These are phyloP conservation scores for Pezizomycotina sp. DNA, from an alignment of 2,329 filamentous ascomycete species.

Conservation along the genomic window DNA sequence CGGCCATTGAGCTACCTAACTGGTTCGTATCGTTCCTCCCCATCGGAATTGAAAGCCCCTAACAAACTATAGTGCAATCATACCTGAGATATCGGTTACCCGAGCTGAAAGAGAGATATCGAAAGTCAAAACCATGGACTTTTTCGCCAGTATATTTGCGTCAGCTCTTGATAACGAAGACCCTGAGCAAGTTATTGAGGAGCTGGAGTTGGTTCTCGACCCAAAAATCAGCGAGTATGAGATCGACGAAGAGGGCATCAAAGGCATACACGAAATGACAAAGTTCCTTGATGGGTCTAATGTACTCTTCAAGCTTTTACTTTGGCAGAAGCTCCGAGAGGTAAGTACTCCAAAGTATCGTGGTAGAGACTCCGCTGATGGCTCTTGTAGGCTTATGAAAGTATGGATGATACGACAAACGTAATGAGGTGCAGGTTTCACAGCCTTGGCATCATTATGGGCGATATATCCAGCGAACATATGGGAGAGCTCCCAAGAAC, in stretches of 20 bases:
- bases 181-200: slow-evolving; percentile 73
- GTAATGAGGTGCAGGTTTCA: slow-evolving; percentile 74
- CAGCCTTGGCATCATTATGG: slow-evolving; percentile 67
- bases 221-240: slow-evolving; percentile 31
- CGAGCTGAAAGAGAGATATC: slow-evolving; percentile 82
- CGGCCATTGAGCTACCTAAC: slow-evolving; percentile 39
- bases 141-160: slow-evolving; percentile 79
- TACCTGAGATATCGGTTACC: slow-evolving; percentile 69
- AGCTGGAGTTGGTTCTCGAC: slow-evolving; percentile 78
- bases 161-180: slow-evolving; percentile 52
- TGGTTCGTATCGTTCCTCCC: slow-evolving; percentile 6
- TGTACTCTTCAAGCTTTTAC: slow-evolving; percentile 64
- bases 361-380: too few species aligned
- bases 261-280: slow-evolving; percentile 56
- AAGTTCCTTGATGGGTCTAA: slow-evolving; percentile 70
- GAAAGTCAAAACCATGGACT: slow-evolving; percentile 87
- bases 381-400: slow-evolving; percentile 61
- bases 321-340: slow-evolving; percentile 75
- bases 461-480: slow-evolving; percentile 48
- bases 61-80: slow-evolving; percentile 59
- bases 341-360: slow-evolving; percentile 2
- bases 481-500: slow-evolving; percentile 40
- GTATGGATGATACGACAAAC: slow-evolving; percentile 72
- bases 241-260: slow-evolving; percentile 29
- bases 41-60: slow-evolving; percentile 31